Conservation (phyloP, 768 basidiomycete species). For the Boletus reticulatus region DNA sequence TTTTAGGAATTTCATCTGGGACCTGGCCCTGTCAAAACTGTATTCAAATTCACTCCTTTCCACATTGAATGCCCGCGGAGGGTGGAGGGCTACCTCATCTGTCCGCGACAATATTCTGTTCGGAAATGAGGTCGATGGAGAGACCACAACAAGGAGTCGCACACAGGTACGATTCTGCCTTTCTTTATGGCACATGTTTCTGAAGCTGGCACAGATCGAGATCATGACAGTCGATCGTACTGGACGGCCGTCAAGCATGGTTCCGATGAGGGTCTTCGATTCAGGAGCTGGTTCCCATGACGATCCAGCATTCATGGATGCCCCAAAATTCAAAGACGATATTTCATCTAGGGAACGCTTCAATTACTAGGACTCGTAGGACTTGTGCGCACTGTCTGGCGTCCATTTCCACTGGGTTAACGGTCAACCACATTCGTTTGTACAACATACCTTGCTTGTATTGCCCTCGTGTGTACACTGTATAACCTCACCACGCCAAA, state of each 20-base stretch:
- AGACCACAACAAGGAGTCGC: neutral
- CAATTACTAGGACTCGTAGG: too few relatives aligned
- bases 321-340: too few relatives aligned
- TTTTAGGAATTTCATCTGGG: conserved; percentile 20
- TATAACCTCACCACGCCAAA: too few relatives aligned
- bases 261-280: neutral
- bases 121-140: neutral
- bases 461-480: too few relatives aligned
- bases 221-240: neutral
- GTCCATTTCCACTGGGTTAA: too few relatives aligned
- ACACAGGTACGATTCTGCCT: conserved; percentile 1
- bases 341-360: too few relatives aligned
- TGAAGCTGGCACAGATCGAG: neutral
- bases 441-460: too few relatives aligned
- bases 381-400: too few relatives aligned
- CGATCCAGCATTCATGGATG: neutral
- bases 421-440: too few relatives aligned
- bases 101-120: conserved; percentile 9
- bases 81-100: conserved; percentile 15
- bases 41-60: conserved; percentile 27
- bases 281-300: neutral
- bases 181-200: neutral
- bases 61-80: conserved; percentile 20
- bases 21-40: conserved; percentile 27
- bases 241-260: neutral